phyloP scores from a whole-genome alignment of 371 early-diverging fungal species.

The Aphelidium insulamus region DNA sequence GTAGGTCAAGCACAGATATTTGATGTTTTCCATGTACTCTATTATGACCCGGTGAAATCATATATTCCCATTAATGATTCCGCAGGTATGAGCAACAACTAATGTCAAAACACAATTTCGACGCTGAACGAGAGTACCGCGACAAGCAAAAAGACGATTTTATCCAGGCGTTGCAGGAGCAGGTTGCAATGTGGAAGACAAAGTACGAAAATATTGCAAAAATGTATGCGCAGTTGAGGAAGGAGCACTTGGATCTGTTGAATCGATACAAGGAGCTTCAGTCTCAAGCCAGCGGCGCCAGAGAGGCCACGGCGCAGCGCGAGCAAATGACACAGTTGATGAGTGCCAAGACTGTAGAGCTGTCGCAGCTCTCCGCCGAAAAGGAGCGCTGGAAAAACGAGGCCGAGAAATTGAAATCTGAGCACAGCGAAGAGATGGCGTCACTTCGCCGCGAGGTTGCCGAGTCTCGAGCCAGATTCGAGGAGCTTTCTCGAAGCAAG shows the following conservation, averaged over 20 bases:
- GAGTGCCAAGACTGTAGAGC: constrained; percentile 51
- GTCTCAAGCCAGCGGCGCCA: constrained; percentile 52
- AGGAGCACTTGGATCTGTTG: constrained; percentile 82
- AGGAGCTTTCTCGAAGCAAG: constrained; percentile 47
- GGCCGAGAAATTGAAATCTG: constrained; percentile 28
- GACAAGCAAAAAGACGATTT: constrained; percentile 51
- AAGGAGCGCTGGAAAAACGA: constrained; percentile 57
- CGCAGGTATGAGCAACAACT: too few relatives aligned
- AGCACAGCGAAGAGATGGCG: constrained; percentile 50
- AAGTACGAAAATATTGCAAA: constrained; percentile 82
- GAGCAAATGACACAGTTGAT: constrained; percentile 53
- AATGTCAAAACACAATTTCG: too few relatives aligned
- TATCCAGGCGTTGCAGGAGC: constrained; percentile 49
- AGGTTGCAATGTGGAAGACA: constrained; percentile 53
- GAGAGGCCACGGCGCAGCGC: constrained; percentile 44
- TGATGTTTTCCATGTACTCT: too few relatives aligned
- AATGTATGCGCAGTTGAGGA: constrained; percentile 80
- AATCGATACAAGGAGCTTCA: constrained; percentile 61
- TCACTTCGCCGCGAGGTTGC: constrained; percentile 54
- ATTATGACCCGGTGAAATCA: too few relatives aligned
- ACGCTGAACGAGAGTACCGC: neutral
- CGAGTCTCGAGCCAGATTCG: constrained; percentile 41
- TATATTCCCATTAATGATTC: too few relatives aligned
- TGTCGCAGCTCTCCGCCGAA: constrained; percentile 59
- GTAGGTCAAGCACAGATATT: too few relatives aligned